A percentile compares a stretch with the other conserved stretches of the same genome.
Evolutionary conservation across 805 yeast species (phyloP).

Genomic region (Saturnispora besseyi): DNA sequence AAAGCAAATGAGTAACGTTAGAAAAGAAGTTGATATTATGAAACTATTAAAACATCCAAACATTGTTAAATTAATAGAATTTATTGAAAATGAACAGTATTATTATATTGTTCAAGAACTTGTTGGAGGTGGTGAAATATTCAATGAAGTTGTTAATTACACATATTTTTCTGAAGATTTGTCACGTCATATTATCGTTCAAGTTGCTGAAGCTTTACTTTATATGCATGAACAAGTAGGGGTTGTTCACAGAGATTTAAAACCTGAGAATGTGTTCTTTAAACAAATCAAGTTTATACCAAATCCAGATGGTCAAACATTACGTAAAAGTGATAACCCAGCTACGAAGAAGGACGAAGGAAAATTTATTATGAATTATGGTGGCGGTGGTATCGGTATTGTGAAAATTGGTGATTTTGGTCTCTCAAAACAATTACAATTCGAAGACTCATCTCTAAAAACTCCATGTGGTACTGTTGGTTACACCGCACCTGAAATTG

Average conservation of each 20-base stretch:
- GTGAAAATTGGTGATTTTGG: conserved; percentile 96
- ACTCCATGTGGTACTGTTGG: conserved; percentile 99
- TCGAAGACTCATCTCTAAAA: conserved; percentile 52
- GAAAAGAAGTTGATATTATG: conserved; percentile 75
- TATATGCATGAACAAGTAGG: conserved; percentile 68
- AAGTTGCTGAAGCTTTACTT: conserved; percentile 58
- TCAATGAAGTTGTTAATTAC: conserved; percentile 67
- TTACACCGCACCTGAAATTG: conserved; percentile 97
- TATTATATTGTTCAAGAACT: conserved; percentile 67
- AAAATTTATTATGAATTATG: conserved; percentile 63
- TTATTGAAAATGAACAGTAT: conserved; percentile 50
- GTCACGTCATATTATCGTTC: conserved; percentile 62
- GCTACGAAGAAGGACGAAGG: conserved; percentile 80
- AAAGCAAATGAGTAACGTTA: conserved; percentile 56
- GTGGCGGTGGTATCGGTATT: conserved; percentile 87
- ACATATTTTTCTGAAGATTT: conserved; percentile 71
- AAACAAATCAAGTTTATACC: conserved; percentile 50
- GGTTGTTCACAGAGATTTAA: conserved; percentile 75
- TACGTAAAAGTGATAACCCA: conserved; percentile 62
- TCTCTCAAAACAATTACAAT: conserved; percentile 79
- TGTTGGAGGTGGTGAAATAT: conserved; percentile 72
- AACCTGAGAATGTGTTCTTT: conserved; percentile 69
- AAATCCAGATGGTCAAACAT: conserved; percentile 18
- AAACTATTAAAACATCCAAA: conserved; percentile 56
- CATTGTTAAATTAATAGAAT: conserved; percentile 55